Evolutionary conservation across 2,329 filamentous ascomycete species (phyloP), one percentile per base, ranked within the genome.

Genomic region (Fusarium tupiense): DNA sequence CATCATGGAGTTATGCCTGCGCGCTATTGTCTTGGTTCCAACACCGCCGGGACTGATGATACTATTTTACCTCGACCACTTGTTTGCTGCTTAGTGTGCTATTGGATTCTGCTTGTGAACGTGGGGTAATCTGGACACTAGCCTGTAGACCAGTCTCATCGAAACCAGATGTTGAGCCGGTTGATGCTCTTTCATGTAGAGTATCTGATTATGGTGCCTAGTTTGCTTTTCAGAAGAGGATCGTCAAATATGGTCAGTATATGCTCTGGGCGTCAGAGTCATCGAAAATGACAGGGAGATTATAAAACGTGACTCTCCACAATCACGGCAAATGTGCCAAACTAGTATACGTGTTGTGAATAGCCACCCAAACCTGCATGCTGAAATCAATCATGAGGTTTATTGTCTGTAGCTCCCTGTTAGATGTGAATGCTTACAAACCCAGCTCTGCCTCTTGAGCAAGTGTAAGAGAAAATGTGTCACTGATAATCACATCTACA

Each of bases 361-460:
- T 67, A 57, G 49, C 52, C 35, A 29, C 20, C 24, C 67, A 71
- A 69, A 41, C 61, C 69, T 76, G 58, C 41, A 61, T 58, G 37
- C 56, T 49, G 43, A 70, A 14, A 73, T 67, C 50, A 75, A 73
- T 63, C 37, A 69, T 49, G 22, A 66, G 44, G 52, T 70, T 54
- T 70, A 70, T 70, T 70, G 60, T 69, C 64, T 69, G 64, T 63
- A 63, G 68, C 41, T 70, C 59, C 56, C 35, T 59, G 66, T 65
- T 65, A 70, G 66, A 70, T 65, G 47, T 38, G 41, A 44, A 41
- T 53, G 38, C 69, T 50, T 58, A 56, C 68, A 62, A 65, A 59
- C 64, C 59, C 53, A 64, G 47, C 62, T 77, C 67, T 78, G 68
- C 61, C 65, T 70, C 67, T 69, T 65, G 70, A 67, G 73, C 54